Conservation (phyloP, 176 grass and related monocot genomes). For the Zea luxurians region DNA sequence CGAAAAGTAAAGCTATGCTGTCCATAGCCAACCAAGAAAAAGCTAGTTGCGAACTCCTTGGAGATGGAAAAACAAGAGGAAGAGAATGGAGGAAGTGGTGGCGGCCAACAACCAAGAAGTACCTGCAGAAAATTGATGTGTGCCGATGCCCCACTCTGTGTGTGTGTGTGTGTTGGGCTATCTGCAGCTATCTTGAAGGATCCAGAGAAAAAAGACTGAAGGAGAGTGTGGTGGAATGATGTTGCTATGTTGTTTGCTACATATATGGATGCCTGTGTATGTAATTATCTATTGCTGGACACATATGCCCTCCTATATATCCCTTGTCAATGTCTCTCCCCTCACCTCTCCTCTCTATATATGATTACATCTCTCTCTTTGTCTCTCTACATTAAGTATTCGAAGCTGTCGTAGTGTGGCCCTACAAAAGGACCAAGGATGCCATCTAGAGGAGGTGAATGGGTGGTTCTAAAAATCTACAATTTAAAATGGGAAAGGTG, state of each 20-base stretch:
- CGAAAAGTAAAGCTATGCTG: background rate
- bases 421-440: no score
- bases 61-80: background rate
- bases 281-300: background rate
- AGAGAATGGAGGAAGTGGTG: background rate
- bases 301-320: background rate
- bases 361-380: background rate
- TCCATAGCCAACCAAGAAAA: background rate
- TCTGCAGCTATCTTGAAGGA: conserved; percentile 3
- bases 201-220: background rate
- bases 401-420: no score
- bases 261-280: conserved; percentile 3
- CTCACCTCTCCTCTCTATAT: background rate
- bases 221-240: background rate
- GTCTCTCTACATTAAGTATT: background rate
- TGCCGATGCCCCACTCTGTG: background rate
- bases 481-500: no score
- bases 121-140: conserved; percentile 17
- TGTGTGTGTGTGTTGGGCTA: no score
- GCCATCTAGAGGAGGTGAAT: no score
- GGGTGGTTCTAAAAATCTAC: no score
- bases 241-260: background rate
- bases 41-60: background rate
- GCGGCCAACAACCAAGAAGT: background rate
- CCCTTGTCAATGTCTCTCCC: background rate